A percentile compares a stretch with the other conserved stretches of the same genome.
Conservation (phyloP, 2,329 filamentous ascomycete genomes). For the Gaeumannomyces tritici region DNA sequence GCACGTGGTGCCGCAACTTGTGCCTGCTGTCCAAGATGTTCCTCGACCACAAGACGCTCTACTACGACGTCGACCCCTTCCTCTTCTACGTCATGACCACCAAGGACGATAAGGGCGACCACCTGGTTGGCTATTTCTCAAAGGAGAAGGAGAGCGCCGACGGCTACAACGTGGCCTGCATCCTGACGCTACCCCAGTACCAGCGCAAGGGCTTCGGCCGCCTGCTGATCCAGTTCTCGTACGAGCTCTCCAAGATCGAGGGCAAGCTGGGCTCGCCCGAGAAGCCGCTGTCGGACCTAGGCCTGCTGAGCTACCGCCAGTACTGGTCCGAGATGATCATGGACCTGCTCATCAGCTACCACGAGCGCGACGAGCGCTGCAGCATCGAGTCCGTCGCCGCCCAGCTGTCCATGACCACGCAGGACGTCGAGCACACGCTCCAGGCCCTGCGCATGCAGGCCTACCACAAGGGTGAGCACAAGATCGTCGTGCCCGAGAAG, state of each 20-base stretch:
- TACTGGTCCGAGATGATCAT: constrained; percentile 97
- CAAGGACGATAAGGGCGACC: constrained; percentile 79
- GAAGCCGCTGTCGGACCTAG: constrained; percentile 90
- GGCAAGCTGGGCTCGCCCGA: constrained; percentile 92
- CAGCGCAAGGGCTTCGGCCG: constrained; percentile 91
- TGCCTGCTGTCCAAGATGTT: constrained; percentile 95
- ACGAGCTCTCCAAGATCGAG: constrained; percentile 92
- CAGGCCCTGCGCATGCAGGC: constrained; percentile 92
- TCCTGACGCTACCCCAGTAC: constrained; percentile 90
- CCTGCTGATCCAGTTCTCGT: constrained; percentile 92
- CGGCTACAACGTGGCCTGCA: constrained; percentile 96
- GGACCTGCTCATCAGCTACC: constrained; percentile 68
- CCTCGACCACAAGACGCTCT: constrained; percentile 93
- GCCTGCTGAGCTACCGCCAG: constrained; percentile 85
- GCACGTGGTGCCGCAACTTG: constrained; percentile 93
- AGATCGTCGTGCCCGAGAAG: constrained; percentile 83
- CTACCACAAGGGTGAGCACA: constrained; percentile 93
- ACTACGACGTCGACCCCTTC: constrained; percentile 99
- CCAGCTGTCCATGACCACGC: constrained; percentile 86
- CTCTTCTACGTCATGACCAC: constrained; percentile 97
- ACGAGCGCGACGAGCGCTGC: constrained; percentile 58
- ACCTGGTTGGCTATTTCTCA: constrained; percentile 98
- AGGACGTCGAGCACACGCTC: constrained; percentile 89
- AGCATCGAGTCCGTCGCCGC: constrained; percentile 80
- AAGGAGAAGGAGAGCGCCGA: constrained; percentile 98